Evolutionary conservation across 306 rosid species (phyloP).

Genomic region (Acacia acuminata): DNA sequence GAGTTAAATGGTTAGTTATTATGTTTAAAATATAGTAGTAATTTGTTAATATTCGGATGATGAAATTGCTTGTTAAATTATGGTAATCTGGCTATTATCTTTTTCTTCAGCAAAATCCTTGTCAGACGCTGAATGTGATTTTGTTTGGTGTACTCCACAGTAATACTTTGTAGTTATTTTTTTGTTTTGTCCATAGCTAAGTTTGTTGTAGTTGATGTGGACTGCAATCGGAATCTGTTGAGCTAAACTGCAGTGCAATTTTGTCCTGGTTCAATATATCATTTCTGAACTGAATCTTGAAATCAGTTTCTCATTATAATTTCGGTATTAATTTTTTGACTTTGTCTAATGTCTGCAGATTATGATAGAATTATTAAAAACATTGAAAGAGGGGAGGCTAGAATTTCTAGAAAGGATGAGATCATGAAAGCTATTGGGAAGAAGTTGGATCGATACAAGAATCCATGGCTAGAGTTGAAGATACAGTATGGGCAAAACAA

Average conservation of each 20-base stretch:
- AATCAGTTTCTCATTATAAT: slow-evolving; percentile 8
- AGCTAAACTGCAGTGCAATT: background rate
- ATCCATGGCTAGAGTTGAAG: slow-evolving; percentile 97
- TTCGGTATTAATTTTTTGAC: background rate
- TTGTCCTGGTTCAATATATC: background rate
- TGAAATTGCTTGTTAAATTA: background rate
- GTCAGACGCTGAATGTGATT: background rate
- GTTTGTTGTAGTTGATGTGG: background rate
- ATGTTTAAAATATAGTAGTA: background rate
- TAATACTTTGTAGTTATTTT: background rate
- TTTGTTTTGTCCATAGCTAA: background rate
- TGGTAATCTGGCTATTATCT: background rate
- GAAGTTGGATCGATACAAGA: slow-evolving; percentile 95
- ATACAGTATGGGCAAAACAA: slow-evolving; percentile 98
- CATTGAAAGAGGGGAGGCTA: slow-evolving; percentile 98
- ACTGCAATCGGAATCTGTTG: background rate
- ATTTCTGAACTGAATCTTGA: slow-evolving; percentile 14
- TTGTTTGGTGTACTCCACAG: background rate
- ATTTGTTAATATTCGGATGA: background rate
- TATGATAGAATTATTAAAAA: slow-evolving; percentile 95
- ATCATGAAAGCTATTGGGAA: slow-evolving; percentile 99
- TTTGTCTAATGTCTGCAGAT: slow-evolving; percentile 50
- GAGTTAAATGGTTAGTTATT: slow-evolving; percentile 79
- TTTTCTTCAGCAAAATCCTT: background rate
- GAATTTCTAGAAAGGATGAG: slow-evolving; percentile 96